phyloP scores from a whole-genome alignment of 495 filamentous ascomycete species.

The Xylaria grammica region DNA sequence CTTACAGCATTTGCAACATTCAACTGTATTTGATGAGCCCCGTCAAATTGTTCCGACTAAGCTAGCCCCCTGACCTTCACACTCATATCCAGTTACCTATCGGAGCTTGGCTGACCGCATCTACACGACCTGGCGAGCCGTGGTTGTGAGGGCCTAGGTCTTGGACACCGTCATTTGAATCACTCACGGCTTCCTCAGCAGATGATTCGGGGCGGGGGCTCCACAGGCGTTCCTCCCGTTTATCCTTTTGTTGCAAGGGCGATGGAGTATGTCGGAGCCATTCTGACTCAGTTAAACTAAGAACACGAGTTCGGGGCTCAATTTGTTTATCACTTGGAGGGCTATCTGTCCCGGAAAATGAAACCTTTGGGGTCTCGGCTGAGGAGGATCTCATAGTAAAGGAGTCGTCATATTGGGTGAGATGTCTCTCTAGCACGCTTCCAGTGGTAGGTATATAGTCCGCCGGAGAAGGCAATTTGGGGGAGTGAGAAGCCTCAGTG shows the following conservation, averaged over 20 bases:
- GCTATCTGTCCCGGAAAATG: constrained; percentile 13
- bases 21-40: background rate
- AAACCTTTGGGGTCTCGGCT: constrained; percentile 17
- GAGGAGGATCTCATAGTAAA: constrained; percentile 28
- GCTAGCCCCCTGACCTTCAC: background rate
- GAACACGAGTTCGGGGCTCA: constrained; percentile 14
- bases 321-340: background rate
- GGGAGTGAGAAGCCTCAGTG: constrained; percentile 28
- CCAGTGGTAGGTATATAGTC: constrained; percentile 43
- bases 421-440: constrained; percentile 40
- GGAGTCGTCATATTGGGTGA: constrained; percentile 36
- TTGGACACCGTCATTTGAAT: background rate
- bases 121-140: background rate
- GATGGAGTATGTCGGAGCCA: constrained; percentile 49
- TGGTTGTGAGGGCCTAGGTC: background rate
- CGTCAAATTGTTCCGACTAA: background rate
- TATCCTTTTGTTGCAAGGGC: constrained; percentile 25
- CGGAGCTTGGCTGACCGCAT: constrained; percentile 14
- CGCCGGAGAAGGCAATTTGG: constrained; percentile 34
- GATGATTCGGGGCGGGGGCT: constrained; percentile 23
- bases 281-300: constrained; percentile 43
- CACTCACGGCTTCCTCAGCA: background rate
- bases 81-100: constrained; percentile 35
- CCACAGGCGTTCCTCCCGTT: constrained; percentile 21
- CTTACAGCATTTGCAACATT: background rate